Conservation (phyloP, 192 early-diverging fungal species). For the Coemansia sp. region DNA sequence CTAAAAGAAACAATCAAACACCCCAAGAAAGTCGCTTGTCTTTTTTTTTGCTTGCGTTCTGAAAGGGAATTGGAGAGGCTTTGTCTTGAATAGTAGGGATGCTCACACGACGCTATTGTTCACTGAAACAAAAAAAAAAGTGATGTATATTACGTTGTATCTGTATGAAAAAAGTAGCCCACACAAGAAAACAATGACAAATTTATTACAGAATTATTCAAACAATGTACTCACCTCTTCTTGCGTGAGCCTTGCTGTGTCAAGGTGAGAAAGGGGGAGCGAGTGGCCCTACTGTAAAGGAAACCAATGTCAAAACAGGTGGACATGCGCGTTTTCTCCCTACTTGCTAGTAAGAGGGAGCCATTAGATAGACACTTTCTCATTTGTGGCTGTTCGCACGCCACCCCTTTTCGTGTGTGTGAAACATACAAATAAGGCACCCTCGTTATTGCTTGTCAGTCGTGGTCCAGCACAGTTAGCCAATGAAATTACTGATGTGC, state of each 20-base stretch:
- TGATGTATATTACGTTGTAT: neutral
- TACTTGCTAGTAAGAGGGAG: neutral
- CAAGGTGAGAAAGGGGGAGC: neutral
- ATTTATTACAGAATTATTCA: neutral
- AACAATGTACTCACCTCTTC: neutral
- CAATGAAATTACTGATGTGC: neutral
- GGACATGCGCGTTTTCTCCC: neutral
- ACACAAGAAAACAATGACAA: neutral
- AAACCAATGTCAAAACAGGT: neutral
- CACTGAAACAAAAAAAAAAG: slow-evolving; percentile 1
- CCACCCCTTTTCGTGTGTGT: slow-evolving; percentile 9
- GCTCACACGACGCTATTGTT: slow-evolving; percentile 3
- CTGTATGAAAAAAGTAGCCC: slow-evolving; percentile 3
- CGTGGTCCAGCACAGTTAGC: neutral
- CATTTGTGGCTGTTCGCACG: slow-evolving; percentile 25
- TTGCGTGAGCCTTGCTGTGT: neutral
- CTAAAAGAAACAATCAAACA: neutral
- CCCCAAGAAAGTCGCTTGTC: neutral
- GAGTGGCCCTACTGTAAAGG: neutral
- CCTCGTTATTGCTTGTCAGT: neutral
- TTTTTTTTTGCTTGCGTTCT: neutral
- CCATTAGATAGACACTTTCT: neutral
- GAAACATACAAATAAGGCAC: neutral
- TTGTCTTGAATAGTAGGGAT: slow-evolving; percentile 6
- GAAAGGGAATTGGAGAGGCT: slow-evolving; percentile 1